These are phyloP conservation scores for Pseudozyma tsukubaensis DNA, from an alignment of 1,284 basidiomycete species.

Conservation along the genomic window DNA sequence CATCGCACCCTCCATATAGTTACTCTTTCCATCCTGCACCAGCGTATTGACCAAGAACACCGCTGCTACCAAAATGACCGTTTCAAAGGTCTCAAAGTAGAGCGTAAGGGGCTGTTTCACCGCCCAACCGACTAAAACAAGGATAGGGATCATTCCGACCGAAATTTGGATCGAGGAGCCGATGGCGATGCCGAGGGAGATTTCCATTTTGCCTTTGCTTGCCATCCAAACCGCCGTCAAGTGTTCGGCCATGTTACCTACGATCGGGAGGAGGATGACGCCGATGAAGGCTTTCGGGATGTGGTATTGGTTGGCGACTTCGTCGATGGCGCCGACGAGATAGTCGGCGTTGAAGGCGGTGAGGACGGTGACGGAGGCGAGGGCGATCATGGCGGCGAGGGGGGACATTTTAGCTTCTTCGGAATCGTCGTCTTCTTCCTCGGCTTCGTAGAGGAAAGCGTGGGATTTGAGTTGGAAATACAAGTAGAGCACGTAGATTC, in stretches of 20 bases:
- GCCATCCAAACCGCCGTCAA: constrained; percentile 66
- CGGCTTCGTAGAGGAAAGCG: constrained; percentile 63
- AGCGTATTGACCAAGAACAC: constrained; percentile 68
- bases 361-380: constrained; percentile 61
- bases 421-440: constrained; percentile 57
- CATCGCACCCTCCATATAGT: constrained; percentile 68
- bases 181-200: constrained; percentile 83
- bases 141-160: constrained; percentile 66
- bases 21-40: constrained; percentile 68
- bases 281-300: constrained; percentile 68
- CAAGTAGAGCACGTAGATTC: constrained; percentile 82
- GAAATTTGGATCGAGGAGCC: constrained; percentile 75
- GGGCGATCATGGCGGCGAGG: constrained; percentile 57
- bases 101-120: constrained; percentile 69
- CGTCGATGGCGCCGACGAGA: constrained; percentile 69
- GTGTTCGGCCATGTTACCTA: constrained; percentile 76
- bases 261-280: constrained; percentile 81
- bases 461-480: constrained; percentile 68
- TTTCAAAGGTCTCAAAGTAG: constrained; percentile 66
- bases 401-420: constrained; percentile 65
- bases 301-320: constrained; percentile 63
- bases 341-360: constrained; percentile 68
- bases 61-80: constrained; percentile 63
- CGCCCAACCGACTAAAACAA: constrained; percentile 68
- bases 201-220: constrained; percentile 67